Evolutionary conservation across 2,329 filamentous ascomycete species (phyloP).

Genomic region (Colletotrichum endophyticum): DNA sequence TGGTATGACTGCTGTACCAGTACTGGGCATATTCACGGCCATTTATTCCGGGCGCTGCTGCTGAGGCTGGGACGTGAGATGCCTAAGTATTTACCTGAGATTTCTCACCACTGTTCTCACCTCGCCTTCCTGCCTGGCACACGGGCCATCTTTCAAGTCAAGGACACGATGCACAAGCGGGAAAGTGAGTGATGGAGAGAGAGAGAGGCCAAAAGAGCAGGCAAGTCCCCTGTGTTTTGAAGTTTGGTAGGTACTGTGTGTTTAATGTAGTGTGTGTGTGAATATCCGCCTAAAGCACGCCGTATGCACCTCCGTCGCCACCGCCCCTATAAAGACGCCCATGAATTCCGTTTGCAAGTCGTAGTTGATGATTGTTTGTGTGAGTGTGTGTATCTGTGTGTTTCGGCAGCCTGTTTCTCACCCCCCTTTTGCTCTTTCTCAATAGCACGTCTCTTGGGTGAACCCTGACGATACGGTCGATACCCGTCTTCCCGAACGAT

Average conservation of each 20-base stretch:
- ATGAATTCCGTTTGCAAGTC: conserved; percentile 1
- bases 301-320: background rate
- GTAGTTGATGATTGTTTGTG: background rate
- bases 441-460: background rate
- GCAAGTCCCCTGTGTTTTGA: background rate
- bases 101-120: background rate
- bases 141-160: background rate
- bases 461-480: background rate
- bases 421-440: background rate
- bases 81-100: background rate
- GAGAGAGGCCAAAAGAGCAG: background rate
- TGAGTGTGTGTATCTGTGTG: background rate
- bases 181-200: background rate
- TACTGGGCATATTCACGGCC: background rate
- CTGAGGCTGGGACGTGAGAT: background rate
- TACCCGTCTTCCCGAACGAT: background rate
- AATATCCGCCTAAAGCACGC: background rate
- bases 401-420: background rate
- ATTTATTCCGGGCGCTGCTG: background rate
- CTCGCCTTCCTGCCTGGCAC: background rate
- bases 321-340: background rate
- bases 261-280: background rate
- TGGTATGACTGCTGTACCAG: background rate
- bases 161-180: background rate
- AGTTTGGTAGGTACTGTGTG: background rate